Evolutionary conservation across 257 asterid genomes (phyloP).

Genomic region (Lantana camara): DNA sequence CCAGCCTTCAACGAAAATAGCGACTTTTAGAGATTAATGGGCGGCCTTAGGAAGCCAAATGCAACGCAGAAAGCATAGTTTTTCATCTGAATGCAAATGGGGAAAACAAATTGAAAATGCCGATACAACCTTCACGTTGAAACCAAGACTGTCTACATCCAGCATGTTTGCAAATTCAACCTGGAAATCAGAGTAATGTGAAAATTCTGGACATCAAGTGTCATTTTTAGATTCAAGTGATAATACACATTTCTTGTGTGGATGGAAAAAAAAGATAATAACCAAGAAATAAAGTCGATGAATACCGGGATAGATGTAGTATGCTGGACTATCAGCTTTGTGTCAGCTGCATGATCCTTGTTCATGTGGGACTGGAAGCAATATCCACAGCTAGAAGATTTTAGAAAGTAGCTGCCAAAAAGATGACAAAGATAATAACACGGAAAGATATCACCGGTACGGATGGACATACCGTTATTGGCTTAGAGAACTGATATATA

Average conservation of each 20-base stretch:
- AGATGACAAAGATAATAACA: neutral
- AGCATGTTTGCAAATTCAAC: slow-evolving; percentile 73
- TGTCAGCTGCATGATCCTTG: slow-evolving; percentile 75
- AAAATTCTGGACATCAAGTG: neutral
- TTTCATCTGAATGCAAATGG: neutral
- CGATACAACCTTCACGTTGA: slow-evolving; percentile 70
- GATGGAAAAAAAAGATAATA: neutral
- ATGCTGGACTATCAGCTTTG: slow-evolving; percentile 76
- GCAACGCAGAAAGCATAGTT: neutral
- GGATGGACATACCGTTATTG: slow-evolving; percentile 55
- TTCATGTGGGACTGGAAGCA: slow-evolving; percentile 82
- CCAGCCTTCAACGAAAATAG: slow-evolving; percentile 48
- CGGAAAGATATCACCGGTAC: slow-evolving; percentile 10
- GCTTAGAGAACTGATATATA: slow-evolving; percentile 78
- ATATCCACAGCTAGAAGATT: slow-evolving; percentile 9
- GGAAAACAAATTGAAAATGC: slow-evolving; percentile 10
- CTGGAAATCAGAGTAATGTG: slow-evolving; percentile 38
- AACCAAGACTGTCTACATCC: slow-evolving; percentile 84
- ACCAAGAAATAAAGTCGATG: neutral
- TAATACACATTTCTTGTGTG: neutral
- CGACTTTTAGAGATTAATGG: neutral
- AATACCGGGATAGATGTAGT: slow-evolving; percentile 72
- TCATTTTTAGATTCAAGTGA: neutral
- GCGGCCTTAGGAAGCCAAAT: neutral
- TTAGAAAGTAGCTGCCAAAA: slow-evolving; percentile 11